Conservation (phyloP, 228 moss, liverwort and hornwort species). For the Sphagnum magellanicum region DNA sequence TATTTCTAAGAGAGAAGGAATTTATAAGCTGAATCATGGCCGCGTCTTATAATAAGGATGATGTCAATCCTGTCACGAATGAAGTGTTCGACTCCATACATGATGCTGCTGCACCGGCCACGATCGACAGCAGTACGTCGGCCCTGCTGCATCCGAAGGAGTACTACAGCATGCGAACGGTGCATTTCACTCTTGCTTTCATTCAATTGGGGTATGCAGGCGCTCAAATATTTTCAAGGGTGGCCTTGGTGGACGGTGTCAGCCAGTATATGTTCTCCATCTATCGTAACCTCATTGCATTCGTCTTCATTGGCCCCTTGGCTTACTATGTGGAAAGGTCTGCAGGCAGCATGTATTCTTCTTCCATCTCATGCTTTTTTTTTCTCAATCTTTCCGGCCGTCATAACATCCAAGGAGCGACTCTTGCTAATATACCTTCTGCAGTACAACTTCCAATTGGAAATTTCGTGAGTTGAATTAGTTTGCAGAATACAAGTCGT, state of each 20-base stretch:
- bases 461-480: too few species aligned
- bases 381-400: background rate
- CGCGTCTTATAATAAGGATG: too few species aligned
- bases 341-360: too few species aligned
- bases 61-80: too few species aligned
- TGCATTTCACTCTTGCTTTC: slow-evolving; percentile 1
- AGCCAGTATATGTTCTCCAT: slow-evolving; percentile 2
- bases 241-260: background rate
- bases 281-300: slow-evolving; percentile 1
- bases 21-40: too few species aligned
- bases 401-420: too few species aligned
- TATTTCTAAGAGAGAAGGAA: too few species aligned
- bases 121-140: background rate
- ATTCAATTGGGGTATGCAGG: background rate
- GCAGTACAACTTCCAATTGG: too few species aligned
- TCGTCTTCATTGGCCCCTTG: background rate
- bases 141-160: background rate
- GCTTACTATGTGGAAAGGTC: background rate
- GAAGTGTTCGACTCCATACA: too few species aligned
- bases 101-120: background rate
- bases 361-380: background rate
- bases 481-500: too few species aligned
- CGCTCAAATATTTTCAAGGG: background rate
- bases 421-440: too few species aligned
- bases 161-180: background rate